phyloP scores from a whole-genome alignment of 352 stramenopile species.

The Pelagophyceae sp. region DNA sequence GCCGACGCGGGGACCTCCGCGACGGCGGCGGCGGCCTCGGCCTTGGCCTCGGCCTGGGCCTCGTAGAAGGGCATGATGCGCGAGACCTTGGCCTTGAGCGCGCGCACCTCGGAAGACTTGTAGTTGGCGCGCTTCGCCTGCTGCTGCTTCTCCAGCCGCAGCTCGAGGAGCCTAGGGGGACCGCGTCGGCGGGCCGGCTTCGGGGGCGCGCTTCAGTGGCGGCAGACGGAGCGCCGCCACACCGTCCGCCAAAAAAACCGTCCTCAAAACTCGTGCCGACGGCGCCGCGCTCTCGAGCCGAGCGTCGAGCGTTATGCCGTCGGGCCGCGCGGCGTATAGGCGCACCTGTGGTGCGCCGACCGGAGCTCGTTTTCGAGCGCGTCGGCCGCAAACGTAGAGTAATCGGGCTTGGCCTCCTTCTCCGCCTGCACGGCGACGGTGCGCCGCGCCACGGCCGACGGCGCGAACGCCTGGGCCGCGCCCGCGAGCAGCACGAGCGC shows the following conservation, averaged over 20 bases:
- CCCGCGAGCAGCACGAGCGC: background rate
- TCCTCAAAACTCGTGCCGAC: too few relatives aligned
- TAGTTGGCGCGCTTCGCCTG: background rate
- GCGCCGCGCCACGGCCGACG: background rate
- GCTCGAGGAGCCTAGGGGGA: background rate
- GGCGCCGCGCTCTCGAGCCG: too few relatives aligned
- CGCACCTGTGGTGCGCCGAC: background rate
- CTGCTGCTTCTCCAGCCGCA: slow-evolving; percentile 15
- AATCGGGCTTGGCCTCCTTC: background rate
- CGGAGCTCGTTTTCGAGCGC: background rate
- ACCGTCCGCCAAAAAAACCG: too few relatives aligned
- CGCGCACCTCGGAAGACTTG: background rate
- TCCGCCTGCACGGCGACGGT: background rate
- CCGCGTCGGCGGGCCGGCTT: background rate
- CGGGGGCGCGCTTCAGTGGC: too few relatives aligned
- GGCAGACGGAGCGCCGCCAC: too few relatives aligned
- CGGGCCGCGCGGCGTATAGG: too few relatives aligned
- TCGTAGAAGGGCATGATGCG: slow-evolving; percentile 13
- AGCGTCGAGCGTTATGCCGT: too few relatives aligned
- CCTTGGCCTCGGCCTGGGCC: background rate
- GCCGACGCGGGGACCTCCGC: background rate
- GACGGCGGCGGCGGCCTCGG: background rate
- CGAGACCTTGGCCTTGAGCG: background rate
- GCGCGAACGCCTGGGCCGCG: background rate
- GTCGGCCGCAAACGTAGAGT: background rate